A percentile compares a stretch with the other conserved stretches of the same genome.
Conservation (phyloP, 2,329 filamentous ascomycete species). For the Helminthosporium solani region DNA sequence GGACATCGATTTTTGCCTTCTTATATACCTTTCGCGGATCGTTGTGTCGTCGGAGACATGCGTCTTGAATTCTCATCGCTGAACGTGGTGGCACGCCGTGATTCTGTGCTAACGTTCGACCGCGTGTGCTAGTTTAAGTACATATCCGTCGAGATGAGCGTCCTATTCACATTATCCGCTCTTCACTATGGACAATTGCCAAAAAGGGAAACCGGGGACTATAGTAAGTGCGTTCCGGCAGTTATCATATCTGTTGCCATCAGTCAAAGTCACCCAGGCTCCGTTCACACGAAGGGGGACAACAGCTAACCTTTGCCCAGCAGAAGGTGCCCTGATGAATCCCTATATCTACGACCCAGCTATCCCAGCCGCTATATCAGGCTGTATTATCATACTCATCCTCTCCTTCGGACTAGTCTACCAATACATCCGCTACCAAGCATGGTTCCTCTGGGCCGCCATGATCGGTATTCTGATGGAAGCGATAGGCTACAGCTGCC, state of each 20-base stretch:
- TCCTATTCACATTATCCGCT: constrained; percentile 10
- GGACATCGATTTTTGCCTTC: constrained; percentile 4
- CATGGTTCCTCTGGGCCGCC: constrained; percentile 41
- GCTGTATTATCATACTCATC: constrained; percentile 45
- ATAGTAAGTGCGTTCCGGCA: constrained; percentile 19
- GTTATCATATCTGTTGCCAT: background rate
- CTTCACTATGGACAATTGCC: constrained; percentile 19
- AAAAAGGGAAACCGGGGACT: constrained; percentile 21
- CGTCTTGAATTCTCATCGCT: background rate
- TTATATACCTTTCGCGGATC: constrained; percentile 11
- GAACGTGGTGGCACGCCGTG: background rate
- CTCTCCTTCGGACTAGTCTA: constrained; percentile 34
- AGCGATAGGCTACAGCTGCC: constrained; percentile 54
- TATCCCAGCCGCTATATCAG: constrained; percentile 46
- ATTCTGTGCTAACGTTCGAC: background rate
- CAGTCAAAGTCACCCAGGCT: background rate
- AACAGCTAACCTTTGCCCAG: background rate
- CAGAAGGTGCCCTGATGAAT: constrained; percentile 28
- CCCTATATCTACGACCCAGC: constrained; percentile 54
- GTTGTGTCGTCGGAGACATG: background rate
- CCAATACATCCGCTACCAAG: constrained; percentile 36
- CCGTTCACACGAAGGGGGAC: background rate
- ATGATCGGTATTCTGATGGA: constrained; percentile 46
- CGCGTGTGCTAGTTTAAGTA: too few relatives aligned
- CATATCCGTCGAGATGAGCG: constrained; percentile 17